Base-by-base conservation (phyloP, 768 basidiomycete species). In the Russula foetens region DNA sequence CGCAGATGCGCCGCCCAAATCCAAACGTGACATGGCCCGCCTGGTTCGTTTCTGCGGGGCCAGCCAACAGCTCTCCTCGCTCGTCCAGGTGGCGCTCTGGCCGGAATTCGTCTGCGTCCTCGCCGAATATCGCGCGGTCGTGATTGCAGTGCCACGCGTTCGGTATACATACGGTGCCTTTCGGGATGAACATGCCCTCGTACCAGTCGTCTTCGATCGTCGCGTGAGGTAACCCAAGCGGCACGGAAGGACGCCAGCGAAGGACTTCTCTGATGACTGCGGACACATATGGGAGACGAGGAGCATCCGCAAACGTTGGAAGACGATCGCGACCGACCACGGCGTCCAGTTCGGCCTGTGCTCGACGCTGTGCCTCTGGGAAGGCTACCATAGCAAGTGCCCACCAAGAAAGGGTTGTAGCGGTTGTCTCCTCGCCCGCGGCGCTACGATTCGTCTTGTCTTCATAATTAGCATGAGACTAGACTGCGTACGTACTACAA, bases 111-210 rank as follows among this genome's bases (percentile, higher is more conserved):
- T 60, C 53, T n/a, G 63, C 62, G 45, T 68, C 66, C 2, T 59
- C 48, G 15, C 61, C 64, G 23, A 58, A 68, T 1, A 60, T 8
- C 7, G 58, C n/a, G 7, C 48, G 26, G 26, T 61, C 48, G 8
- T 59, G 44, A 33, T 57, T 52, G 7, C 59, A 47, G 0, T 52
- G 33, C 63, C 65, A 63, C 15, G 44, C 7, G 50, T 74, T 74
- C 14, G 67, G 59, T 23, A 74, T 60, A 38, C 74, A 65, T 4
- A 73, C 64, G 3, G 74, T 70, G n/a, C 73, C 74, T 39, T 68
- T 71, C 1, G 75, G 75, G 17, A 77, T 73, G 53, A 67, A 63
- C 51, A 57, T 60, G 15, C 63, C 69, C 45, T 66, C 60, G 49
- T 73, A 74, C 49, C 46, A 62, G 47, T 73, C 73, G 39, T 72